phyloP scores from a whole-genome alignment of 176 grass and related monocot genomes.

The Phyllostachys edulis region DNA sequence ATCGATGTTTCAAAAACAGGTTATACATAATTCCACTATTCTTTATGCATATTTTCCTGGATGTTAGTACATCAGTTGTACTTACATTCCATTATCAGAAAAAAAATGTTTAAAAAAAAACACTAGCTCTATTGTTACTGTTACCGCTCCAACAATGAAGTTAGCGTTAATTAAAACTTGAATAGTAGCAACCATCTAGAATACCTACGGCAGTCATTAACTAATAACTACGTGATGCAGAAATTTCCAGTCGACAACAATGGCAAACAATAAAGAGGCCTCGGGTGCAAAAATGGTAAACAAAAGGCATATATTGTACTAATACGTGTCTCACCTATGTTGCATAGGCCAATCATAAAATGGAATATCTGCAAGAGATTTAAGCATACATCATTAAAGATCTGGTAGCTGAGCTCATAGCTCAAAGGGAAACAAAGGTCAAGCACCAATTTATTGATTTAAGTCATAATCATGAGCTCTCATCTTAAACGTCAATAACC shows the following conservation, averaged over 20 bases:
- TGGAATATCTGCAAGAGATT: conserved; percentile 95
- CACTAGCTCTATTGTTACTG: neutral
- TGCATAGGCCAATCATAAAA: conserved; percentile 92
- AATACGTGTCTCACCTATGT: conserved; percentile 68
- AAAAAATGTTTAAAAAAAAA: neutral
- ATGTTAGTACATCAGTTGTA: neutral
- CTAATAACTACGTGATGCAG: conserved; percentile 3
- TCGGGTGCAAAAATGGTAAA: conserved; percentile 22
- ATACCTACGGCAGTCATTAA: conserved; percentile 5
- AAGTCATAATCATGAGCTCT: conserved; percentile 5
- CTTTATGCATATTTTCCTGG: neutral
- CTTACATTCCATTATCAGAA: neutral
- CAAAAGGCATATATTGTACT: conserved; percentile 6
- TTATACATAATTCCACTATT: neutral
- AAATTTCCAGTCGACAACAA: conserved; percentile 29
- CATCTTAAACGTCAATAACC: neutral
- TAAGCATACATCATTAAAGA: conserved; percentile 41
- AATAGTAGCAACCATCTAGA: conserved; percentile 19
- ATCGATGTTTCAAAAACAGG: neutral
- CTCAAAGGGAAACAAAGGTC: conserved; percentile 26
- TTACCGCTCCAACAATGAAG: conserved; percentile 1
- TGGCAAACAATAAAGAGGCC: conserved; percentile 30
- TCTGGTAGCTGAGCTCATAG: conserved; percentile 27
- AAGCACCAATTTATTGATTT: neutral
- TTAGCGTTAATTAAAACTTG: neutral